Percentiles rank a stretch among this genome's conserved stretches.
These are phyloP conservation scores for Suillus lakei DNA, from an alignment of 768 basidiomycete species.

Conservation along the genomic window DNA sequence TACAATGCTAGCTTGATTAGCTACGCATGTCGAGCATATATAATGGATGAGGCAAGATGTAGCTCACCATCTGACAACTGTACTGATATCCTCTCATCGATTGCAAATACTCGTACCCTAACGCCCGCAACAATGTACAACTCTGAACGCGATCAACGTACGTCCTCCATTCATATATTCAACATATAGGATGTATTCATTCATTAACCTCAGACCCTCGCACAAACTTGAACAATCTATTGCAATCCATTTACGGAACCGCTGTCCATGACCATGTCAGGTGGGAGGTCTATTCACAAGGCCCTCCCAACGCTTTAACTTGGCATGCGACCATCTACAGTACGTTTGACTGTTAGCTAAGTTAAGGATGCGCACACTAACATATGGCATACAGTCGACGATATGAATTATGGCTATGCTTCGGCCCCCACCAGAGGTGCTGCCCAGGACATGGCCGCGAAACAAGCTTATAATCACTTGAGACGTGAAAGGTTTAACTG, in stretches of 20 bases:
- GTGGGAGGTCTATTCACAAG: not conserved
- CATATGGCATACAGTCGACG: not conserved
- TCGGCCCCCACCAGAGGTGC: not conserved
- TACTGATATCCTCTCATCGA: not conserved
- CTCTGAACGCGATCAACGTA: not conserved
- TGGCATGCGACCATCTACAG: not conserved
- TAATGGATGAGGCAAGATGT: not conserved
- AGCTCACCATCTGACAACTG: not conserved
- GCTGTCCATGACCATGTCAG: not conserved
- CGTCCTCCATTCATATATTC: not conserved
- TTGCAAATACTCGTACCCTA: not conserved
- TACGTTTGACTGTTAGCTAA: not conserved
- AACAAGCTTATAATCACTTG: not conserved
- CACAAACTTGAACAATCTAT: not conserved
- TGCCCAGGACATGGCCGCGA: not conserved
- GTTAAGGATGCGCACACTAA: not conserved
- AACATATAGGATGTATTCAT: not conserved
- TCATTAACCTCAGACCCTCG: slow-evolving; percentile 1
- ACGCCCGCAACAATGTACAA: not conserved
- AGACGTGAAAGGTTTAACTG: not conserved
- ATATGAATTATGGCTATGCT: not conserved
- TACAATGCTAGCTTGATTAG: not conserved
- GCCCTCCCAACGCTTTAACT: not conserved
- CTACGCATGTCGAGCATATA: not conserved
- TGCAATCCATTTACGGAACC: not conserved